These are phyloP conservation scores for Datisca glomerata DNA, from an alignment of 306 rosid species.

Conservation along the genomic window DNA sequence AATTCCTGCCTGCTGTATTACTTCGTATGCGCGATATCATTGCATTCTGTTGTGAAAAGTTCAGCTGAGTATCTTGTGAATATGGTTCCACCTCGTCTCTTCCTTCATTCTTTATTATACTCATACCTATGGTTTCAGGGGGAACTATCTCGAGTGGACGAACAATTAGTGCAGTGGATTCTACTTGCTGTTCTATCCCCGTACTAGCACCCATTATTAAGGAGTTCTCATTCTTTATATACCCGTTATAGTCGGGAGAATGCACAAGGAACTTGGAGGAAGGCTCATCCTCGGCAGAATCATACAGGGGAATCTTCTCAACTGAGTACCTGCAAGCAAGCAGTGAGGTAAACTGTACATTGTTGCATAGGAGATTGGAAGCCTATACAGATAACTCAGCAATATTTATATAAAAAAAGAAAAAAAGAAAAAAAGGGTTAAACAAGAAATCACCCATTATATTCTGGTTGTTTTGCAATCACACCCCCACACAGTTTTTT, in stretches of 20 bases:
- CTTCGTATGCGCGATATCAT: constrained; percentile 64
- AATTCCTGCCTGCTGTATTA: constrained; percentile 50
- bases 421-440: constrained; percentile 1
- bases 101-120: constrained; percentile 34
- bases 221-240: constrained; percentile 25
- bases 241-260: constrained; percentile 23
- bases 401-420: too few relatives aligned
- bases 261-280: constrained; percentile 20
- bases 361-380: too few relatives aligned
- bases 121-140: constrained; percentile 26
- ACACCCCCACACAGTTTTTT: too few relatives aligned
- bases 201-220: constrained; percentile 21
- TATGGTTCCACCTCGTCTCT: constrained; percentile 34
- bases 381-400: too few relatives aligned
- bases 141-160: constrained; percentile 39
- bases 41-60: constrained; percentile 48
- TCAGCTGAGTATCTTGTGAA: constrained; percentile 33
- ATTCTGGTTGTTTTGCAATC: too few relatives aligned
- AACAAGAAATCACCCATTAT: too few relatives aligned
- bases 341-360: constrained; percentile 2
- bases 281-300: constrained; percentile 90
- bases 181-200: constrained; percentile 35
- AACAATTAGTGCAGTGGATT: constrained; percentile 31
- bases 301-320: constrained; percentile 89
- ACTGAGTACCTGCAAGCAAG: constrained; percentile 66